Conservation (phyloP, 345 rosid genomes). For the Eucalyptus regnans region DNA sequence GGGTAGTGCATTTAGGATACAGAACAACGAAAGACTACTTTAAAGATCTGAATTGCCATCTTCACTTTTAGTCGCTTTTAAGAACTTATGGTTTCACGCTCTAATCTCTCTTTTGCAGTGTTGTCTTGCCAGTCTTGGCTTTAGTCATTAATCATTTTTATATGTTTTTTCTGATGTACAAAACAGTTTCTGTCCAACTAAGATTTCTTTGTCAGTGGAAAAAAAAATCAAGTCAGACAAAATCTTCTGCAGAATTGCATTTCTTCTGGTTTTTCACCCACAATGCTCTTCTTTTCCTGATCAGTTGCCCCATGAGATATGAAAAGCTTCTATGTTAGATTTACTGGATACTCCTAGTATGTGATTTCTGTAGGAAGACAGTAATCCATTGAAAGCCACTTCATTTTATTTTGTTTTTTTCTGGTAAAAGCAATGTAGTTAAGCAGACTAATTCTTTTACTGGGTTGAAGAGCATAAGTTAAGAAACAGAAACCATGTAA, state of each 20-base stretch:
- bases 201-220: neutral
- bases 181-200: neutral
- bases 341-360: neutral
- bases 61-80: neutral
- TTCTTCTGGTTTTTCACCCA: neutral
- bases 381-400: neutral
- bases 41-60: neutral
- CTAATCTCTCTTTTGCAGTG: neutral
- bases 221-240: neutral
- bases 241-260: neutral
- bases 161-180: neutral
- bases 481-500: neutral
- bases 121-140: neutral
- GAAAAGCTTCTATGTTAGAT: neutral
- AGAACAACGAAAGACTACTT: neutral
- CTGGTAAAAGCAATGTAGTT: neutral
- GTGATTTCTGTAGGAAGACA: neutral
- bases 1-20: neutral
- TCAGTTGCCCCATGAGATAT: neutral
- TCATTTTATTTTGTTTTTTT: neutral
- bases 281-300: neutral
- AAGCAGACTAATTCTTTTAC: neutral
- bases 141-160: neutral
- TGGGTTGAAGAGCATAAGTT: neutral
- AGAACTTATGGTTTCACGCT: neutral